Percentiles rank a stretch among this genome's conserved stretches.
Evolutionary conservation across 192 early-diverging fungal species (phyloP).

Genomic region (Thamnidium elegans): DNA sequence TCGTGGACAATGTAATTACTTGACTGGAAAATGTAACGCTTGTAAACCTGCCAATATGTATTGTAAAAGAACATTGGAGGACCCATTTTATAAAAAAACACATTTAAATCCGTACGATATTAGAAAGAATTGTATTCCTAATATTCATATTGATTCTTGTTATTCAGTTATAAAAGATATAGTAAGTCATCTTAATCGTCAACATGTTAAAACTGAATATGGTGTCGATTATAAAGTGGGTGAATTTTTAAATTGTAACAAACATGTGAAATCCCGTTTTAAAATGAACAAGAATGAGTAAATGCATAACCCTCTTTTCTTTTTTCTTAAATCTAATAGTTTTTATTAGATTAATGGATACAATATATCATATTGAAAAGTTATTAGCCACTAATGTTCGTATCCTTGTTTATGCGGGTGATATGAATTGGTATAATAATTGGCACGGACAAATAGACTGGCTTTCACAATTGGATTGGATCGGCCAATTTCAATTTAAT

Average conservation of each 20-base stretch:
- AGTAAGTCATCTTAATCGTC: conserved; percentile 72
- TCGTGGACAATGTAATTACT: conserved; percentile 68
- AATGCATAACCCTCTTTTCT: conserved; percentile 23
- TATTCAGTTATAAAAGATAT: conserved; percentile 83
- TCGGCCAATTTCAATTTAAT: conserved; percentile 2
- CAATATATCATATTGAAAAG: conserved; percentile 15
- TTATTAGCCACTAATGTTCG: conserved; percentile 79
- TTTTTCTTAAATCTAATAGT: too few relatives aligned
- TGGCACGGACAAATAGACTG: conserved; percentile 85
- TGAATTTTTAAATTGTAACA: conserved; percentile 78
- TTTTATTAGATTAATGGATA: conserved; percentile 27
- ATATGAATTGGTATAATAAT: conserved; percentile 39
- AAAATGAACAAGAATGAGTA: conserved; percentile 24
- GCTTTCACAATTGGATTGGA: conserved; percentile 41
- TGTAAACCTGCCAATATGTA: conserved; percentile 79
- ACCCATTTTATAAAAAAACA: conserved; percentile 65
- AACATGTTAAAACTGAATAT: conserved; percentile 70
- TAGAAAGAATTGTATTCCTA: conserved; percentile 68
- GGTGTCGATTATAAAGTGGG: conserved; percentile 65
- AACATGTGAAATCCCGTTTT: conserved; percentile 30
- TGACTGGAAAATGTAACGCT: conserved; percentile 81
- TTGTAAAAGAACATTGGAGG: conserved; percentile 59
- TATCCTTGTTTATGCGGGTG: conserved; percentile 78
- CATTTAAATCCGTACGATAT: conserved; percentile 93
- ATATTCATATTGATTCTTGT: conserved; percentile 74